These are phyloP conservation scores for Botrytis sinoallii DNA, from an alignment of 2,329 filamentous ascomycete genomes.

Conservation along the genomic window DNA sequence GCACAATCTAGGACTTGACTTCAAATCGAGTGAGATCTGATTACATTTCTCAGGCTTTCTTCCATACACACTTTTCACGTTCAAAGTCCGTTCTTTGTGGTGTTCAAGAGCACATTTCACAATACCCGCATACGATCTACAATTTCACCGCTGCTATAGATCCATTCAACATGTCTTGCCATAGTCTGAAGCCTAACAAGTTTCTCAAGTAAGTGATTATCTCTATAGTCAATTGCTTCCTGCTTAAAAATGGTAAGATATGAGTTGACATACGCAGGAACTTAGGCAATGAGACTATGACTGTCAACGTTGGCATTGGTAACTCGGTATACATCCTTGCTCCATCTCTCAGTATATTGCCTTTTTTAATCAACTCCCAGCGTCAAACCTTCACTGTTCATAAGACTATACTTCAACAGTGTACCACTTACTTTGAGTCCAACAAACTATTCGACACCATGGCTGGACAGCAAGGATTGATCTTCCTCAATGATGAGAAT, in stretches of 20 bases:
- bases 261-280: not conserved
- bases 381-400: slow-evolving; percentile 22
- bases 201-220: slow-evolving; percentile 17
- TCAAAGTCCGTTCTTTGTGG: too few species aligned
- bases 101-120: not conserved
- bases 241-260: not conserved
- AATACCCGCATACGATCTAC: not conserved
- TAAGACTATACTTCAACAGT: slow-evolving; percentile 21
- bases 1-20: too few species aligned
- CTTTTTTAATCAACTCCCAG: not conserved
- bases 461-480: slow-evolving; percentile 16
- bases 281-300: slow-evolving; percentile 9
- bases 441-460: slow-evolving; percentile 12
- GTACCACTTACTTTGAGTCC: slow-evolving; percentile 22
- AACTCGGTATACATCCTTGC: slow-evolving; percentile 4
- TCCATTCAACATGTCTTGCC: slow-evolving; percentile 22
- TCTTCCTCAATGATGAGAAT: slow-evolving; percentile 23
- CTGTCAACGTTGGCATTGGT: slow-evolving; percentile 8
- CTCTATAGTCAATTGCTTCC: not conserved
- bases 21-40: not conserved
- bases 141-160: not conserved
- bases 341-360: too few species aligned
- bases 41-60: too few species aligned
- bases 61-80: not conserved
- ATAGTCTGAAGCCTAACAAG: slow-evolving; percentile 22